phyloP scores from a whole-genome alignment of 306 rosid species.

The Astragalus glycyphyllos region DNA sequence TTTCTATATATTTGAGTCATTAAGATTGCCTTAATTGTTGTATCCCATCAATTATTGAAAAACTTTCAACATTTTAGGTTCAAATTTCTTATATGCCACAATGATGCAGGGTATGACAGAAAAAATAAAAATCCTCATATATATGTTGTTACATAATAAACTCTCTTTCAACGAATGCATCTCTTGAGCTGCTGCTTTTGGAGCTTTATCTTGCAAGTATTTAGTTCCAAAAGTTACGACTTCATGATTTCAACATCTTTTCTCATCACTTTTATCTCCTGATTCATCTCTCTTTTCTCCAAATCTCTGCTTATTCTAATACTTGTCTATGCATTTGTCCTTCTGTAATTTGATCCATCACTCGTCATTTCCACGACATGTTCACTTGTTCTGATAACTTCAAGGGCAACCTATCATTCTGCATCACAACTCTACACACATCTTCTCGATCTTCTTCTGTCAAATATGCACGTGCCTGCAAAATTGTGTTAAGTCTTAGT shows the following conservation, averaged over 20 bases:
- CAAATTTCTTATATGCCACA: constrained; percentile 6
- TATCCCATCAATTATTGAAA: not conserved
- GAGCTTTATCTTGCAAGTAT: constrained; percentile 65
- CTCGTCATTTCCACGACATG: constrained; percentile 49
- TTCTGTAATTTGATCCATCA: constrained; percentile 43
- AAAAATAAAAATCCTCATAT: not conserved
- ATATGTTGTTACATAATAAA: constrained; percentile 18
- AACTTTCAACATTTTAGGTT: not conserved
- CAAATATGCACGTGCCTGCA: constrained; percentile 71
- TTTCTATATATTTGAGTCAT: not conserved
- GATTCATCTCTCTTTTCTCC: constrained; percentile 47
- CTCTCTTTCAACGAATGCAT: constrained; percentile 46
- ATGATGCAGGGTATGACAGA: not conserved
- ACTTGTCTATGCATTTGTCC: constrained; percentile 50
- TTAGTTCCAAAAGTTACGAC: constrained; percentile 65
- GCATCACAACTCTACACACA: constrained; percentile 57
- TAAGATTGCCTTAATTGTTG: not conserved
- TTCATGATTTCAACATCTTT: constrained; percentile 72
- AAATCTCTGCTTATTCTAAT: constrained; percentile 50
- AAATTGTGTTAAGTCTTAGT: constrained; percentile 7
- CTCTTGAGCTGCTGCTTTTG: constrained; percentile 57
- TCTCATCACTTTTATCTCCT: constrained; percentile 61
- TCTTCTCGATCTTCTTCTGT: constrained; percentile 65
- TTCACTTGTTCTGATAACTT: constrained; percentile 62
- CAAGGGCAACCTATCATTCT: constrained; percentile 68